Evolutionary conservation across 1,284 basidiomycete species (phyloP), one percentile per base, ranked within the genome.

Genomic region (Chondrostereum purpureum): DNA sequence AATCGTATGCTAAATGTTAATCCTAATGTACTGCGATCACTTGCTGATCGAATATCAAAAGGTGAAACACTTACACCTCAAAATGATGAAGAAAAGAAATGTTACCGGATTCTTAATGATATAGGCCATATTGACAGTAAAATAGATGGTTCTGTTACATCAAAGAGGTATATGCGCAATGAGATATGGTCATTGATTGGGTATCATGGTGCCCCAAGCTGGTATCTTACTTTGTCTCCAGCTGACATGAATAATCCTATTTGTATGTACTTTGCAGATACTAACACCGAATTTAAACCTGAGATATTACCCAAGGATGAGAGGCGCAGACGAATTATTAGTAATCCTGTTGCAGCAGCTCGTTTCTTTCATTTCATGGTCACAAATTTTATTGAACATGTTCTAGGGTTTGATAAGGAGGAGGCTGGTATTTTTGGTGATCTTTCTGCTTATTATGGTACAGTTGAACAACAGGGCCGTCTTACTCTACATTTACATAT

Each of bases 101-200:
- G 63, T 45, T 67, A 59, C 47, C 40, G 58, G 17, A 10, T 68
- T 0, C 36, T 68, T 0, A 27, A 52, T 16, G 58, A 64, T 44
- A 33, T 70, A 4, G 65, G 69, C 48, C 49, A 55, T 47, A 54
- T 68, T 4, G 55, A 51, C 16, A 49, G 49, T 0, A 50, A 55
- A 38, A 60, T 68, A 3, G 45, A 59, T 12, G 62, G 63, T 1
- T 68, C 66, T 2, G 34, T 50, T 0, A 61, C 62, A 0, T 53
- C 47, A 5, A 60, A 61, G 36, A 66, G 65, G 50, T 54, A 58
- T 40, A 57, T 58, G 56, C 35, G 60, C 3, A 62, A 58, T 52
- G 62, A 70, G 42, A 61, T 69, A 4, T 61, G 60, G 58, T 56
- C 64, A n/a, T n/a, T n/a, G n/a, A n/a, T n/a, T n/a, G n/a, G n/a